Conservation (phyloP, 2,329 filamentous ascomycete genomes). For the Colletotrichum sublineola region DNA sequence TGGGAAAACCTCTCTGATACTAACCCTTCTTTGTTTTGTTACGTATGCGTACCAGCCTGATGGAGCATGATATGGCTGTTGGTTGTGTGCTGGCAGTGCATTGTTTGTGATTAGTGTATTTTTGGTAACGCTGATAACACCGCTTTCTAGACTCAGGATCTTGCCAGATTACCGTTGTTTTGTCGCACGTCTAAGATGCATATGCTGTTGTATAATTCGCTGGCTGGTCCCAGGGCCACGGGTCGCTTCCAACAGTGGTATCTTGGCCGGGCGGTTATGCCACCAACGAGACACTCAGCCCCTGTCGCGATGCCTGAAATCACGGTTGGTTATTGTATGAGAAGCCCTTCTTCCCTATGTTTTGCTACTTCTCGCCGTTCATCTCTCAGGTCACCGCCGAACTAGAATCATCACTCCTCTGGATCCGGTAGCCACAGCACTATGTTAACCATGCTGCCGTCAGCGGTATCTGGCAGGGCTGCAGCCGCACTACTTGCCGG, state of each 20-base stretch:
- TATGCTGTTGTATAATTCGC: background rate
- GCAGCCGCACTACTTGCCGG: background rate
- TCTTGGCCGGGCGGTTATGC: too few species aligned
- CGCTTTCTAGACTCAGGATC: background rate
- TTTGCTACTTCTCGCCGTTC: background rate
- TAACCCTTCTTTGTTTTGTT: background rate
- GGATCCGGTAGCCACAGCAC: background rate
- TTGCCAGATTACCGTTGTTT: background rate
- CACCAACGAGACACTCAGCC: background rate
- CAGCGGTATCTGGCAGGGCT: background rate
- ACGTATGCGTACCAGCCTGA: background rate
- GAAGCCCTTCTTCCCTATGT: too few species aligned
- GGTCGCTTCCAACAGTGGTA: too few species aligned
- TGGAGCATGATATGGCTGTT: background rate
- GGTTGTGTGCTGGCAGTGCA: background rate
- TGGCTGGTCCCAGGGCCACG: background rate
- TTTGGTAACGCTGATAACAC: background rate
- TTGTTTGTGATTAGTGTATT: background rate
- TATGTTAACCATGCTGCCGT: conserved; percentile 1
- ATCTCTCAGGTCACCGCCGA: background rate
- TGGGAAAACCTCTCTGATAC: too few species aligned
- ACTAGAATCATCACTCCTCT: background rate
- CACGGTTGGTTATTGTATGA: background rate
- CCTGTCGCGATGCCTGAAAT: background rate
- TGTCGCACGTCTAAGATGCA: background rate